These are phyloP conservation scores for Aspergillus cavernicola DNA, from an alignment of 495 filamentous ascomycete species.

Conservation along the genomic window DNA sequence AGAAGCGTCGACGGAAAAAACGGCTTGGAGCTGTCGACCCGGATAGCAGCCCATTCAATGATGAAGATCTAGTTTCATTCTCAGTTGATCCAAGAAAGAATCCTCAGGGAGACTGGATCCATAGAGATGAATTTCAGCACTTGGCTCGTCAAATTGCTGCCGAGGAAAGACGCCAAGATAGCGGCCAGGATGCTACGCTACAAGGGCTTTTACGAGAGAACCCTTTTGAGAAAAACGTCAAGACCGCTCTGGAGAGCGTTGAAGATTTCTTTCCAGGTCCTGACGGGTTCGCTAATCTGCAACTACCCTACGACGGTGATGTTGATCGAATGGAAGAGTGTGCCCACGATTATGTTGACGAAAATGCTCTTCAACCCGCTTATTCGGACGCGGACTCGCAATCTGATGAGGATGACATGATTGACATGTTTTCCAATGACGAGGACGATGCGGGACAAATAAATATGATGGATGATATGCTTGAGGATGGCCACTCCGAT, in stretches of 20 bases:
- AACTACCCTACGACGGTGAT: constrained; percentile 3
- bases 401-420: constrained; percentile 48
- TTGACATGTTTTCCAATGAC: constrained; percentile 19
- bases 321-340: constrained; percentile 27
- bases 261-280: constrained; percentile 79
- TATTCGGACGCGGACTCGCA: constrained; percentile 45
- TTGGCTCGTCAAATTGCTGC: constrained; percentile 56
- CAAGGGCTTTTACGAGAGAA: constrained; percentile 55
- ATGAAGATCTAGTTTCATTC: constrained; percentile 79
- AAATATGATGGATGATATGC: constrained; percentile 4
- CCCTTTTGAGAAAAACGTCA: constrained; percentile 55
- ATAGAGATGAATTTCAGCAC: constrained; percentile 77
- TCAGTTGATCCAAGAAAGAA: constrained; percentile 74
- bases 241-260: constrained; percentile 75
- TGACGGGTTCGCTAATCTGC: constrained; percentile 32
- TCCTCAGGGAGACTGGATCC: constrained; percentile 74
- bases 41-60: constrained; percentile 68
- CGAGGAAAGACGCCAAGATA: constrained; percentile 55
- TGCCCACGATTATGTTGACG: constrained; percentile 44
- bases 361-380: constrained; percentile 44
- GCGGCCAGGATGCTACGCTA: constrained; percentile 51
- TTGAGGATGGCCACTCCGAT: constrained; percentile 11
- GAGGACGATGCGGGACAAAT: constrained; percentile 18
- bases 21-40: constrained; percentile 59
- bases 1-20: constrained; percentile 72